Percentiles rank a stretch among this genome's conserved stretches.
Evolutionary conservation across 345 rosid species (phyloP).

Genomic region (Euphorbia peplus): DNA sequence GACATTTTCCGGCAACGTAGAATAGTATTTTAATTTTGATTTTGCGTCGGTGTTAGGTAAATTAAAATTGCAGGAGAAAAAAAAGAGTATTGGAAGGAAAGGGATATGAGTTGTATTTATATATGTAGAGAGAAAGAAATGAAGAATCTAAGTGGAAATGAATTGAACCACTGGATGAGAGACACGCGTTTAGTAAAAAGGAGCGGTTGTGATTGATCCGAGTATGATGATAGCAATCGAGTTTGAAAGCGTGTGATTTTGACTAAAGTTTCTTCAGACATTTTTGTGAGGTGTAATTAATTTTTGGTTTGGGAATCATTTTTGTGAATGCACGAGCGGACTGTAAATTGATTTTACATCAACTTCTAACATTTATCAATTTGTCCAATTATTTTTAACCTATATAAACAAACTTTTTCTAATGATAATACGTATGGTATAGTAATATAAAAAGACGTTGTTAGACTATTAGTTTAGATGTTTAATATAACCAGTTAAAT

Average conservation of each 20-base stretch:
- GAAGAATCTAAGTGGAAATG: constrained; percentile 13
- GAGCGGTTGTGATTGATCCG: constrained; percentile 45
- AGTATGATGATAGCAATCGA: constrained; percentile 22
- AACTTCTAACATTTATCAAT: too few species aligned
- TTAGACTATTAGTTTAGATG: too few species aligned
- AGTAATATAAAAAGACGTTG: too few species aligned
- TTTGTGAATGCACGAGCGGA: too few species aligned
- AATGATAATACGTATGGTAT: too few species aligned
- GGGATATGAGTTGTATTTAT: neutral
- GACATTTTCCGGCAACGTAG: constrained; percentile 13
- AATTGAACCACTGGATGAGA: constrained; percentile 16
- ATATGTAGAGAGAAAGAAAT: neutral
- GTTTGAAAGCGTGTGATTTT: constrained; percentile 30
- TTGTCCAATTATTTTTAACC: too few species aligned
- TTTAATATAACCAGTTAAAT: too few species aligned
- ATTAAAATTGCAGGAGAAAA: too few species aligned
- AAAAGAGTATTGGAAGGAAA: neutral
- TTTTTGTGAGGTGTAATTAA: neutral
- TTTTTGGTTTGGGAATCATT: neutral
- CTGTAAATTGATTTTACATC: too few species aligned
- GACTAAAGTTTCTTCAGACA: constrained; percentile 13
- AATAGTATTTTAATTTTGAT: neutral
- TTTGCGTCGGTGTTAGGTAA: too few species aligned
- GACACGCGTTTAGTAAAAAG: constrained; percentile 36
- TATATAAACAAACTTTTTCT: too few species aligned